Conservation (phyloP, 2,329 filamentous ascomycete species). For the Alternaria sp. region DNA sequence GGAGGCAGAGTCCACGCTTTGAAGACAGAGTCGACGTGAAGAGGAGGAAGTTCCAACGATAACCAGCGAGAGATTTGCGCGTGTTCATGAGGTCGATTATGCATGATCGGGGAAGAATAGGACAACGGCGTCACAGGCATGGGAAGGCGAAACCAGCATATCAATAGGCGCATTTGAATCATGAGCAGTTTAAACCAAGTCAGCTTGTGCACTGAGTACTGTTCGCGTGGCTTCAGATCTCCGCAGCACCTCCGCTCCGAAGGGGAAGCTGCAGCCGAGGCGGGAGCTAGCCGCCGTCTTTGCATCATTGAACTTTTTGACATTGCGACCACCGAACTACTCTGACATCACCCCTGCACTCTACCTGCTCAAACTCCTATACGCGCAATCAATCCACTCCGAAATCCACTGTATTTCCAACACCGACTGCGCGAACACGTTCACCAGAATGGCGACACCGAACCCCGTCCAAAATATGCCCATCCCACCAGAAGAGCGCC, state of each 20-base stretch:
- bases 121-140: background rate
- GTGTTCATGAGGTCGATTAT: background rate
- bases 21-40: conserved; percentile 21
- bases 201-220: background rate
- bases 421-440: conserved; percentile 1
- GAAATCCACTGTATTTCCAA: background rate
- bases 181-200: background rate
- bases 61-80: background rate
- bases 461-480: conserved; percentile 22
- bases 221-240: background rate
- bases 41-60: conserved; percentile 19
- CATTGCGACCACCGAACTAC: conserved; percentile 3
- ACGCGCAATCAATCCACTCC: background rate
- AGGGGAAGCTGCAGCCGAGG: conserved; percentile 37
- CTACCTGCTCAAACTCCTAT: background rate
- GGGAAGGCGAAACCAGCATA: background rate
- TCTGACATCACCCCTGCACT: background rate
- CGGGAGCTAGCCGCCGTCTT: conserved; percentile 20
- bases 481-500: conserved; percentile 42
- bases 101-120: background rate
- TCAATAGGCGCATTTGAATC: background rate
- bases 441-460: conserved; percentile 31
- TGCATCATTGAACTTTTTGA: conserved; percentile 41
- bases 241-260: conserved; percentile 11
- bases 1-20: conserved; percentile 9